Evolutionary conservation across 78 protist genomes (phyloP).

Genomic region (Dictyostelium firmibasis): DNA sequence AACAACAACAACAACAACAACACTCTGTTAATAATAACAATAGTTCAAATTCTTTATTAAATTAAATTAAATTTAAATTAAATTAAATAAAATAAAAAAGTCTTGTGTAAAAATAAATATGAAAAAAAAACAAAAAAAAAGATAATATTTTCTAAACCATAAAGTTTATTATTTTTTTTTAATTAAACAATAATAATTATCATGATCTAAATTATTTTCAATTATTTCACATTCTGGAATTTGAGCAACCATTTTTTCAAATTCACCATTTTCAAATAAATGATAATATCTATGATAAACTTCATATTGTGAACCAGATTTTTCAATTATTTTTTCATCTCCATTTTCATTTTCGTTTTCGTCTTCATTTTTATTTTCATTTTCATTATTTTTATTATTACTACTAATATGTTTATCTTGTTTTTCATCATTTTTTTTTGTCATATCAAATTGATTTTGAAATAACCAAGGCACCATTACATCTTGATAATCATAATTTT

Average conservation of each 20-base stretch:
- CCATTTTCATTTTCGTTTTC: not conserved
- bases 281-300: conserved; percentile 82
- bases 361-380: not conserved
- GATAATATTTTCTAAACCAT: not conserved
- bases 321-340: not conserved
- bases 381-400: not conserved
- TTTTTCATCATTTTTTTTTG: not conserved
- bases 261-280: conserved; percentile 80
- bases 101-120: not conserved
- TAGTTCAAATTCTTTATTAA: not conserved
- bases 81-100: not conserved
- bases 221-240: conserved; percentile 10
- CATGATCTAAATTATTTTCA: conserved; percentile 65
- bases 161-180: conserved; percentile 37
- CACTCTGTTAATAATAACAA: not conserved
- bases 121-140: not conserved
- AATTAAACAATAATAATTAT: conserved; percentile 72
- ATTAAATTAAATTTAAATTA: not conserved
- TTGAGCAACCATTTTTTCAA: conserved; percentile 36
- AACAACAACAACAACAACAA: not conserved
- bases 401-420: not conserved
- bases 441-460: conserved; percentile 41
- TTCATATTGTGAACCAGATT: conserved; percentile 53
- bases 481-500: conserved; percentile 67
- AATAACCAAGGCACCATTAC: conserved; percentile 85